These are phyloP conservation scores for Hypoxylon rickii DNA, from an alignment of 495 filamentous ascomycete genomes.

Conservation along the genomic window DNA sequence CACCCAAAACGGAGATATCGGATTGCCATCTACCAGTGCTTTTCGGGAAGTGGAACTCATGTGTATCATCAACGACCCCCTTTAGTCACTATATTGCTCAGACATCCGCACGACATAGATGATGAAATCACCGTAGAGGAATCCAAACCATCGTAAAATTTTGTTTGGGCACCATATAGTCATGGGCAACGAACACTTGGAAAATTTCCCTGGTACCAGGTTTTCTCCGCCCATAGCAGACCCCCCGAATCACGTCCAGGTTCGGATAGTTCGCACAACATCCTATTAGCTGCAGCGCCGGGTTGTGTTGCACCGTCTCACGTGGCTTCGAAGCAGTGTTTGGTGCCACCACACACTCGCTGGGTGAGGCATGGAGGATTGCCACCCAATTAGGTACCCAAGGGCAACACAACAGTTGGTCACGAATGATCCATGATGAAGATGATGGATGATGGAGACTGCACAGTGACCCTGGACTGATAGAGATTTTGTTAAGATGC, in stretches of 20 bases:
- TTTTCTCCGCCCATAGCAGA: not conserved
- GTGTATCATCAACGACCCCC: conserved; percentile 9
- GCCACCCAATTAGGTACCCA: conserved; percentile 26
- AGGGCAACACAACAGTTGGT: not conserved
- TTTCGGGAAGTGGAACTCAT: conserved; percentile 2
- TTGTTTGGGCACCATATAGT: too few relatives aligned
- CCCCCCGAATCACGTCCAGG: conserved; percentile 10
- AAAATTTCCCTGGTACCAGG: too few relatives aligned
- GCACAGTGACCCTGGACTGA: not conserved
- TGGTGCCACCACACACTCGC: conserved; percentile 28
- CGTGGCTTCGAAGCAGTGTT: conserved; percentile 27
- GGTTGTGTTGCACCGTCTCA: conserved; percentile 19
- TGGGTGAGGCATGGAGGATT: conserved; percentile 10
- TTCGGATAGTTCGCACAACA: not conserved
- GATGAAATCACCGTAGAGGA: too few relatives aligned
- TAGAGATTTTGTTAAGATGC: not conserved
- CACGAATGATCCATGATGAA: not conserved
- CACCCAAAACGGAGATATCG: conserved; percentile 17
- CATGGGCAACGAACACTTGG: too few relatives aligned
- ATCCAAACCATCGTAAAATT: too few relatives aligned
- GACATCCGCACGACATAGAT: conserved; percentile 5
- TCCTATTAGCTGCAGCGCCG: conserved; percentile 12
- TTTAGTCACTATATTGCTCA: conserved; percentile 1
- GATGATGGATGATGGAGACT: not conserved
- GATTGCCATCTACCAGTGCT: not conserved